phyloP scores from a whole-genome alignment of 2,329 filamentous ascomycete species.

The Elsinoe perseae region DNA sequence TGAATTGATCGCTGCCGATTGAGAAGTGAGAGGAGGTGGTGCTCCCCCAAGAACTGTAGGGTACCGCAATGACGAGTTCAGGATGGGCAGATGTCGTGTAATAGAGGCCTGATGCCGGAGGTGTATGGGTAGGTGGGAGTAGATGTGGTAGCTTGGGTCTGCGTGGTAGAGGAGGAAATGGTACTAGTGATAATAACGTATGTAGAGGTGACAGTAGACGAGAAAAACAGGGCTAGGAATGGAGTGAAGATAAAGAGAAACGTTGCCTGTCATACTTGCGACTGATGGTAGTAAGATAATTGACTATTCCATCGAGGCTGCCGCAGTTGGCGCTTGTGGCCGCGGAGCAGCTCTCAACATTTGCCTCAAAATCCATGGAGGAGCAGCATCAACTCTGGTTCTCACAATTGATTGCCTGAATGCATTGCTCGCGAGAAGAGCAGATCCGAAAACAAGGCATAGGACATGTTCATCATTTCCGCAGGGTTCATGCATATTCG shows the following conservation, averaged over 20 bases:
- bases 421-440: neutral
- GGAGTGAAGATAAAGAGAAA: neutral
- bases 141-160: neutral
- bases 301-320: slow-evolving; percentile 9
- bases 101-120: neutral
- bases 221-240: neutral
- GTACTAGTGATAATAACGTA: neutral
- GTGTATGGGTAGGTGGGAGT: neutral
- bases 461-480: neutral
- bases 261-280: neutral
- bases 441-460: slow-evolving; percentile 6
- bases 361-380: neutral
- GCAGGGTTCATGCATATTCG: neutral
- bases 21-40: slow-evolving; percentile 4
- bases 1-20: slow-evolving; percentile 4
- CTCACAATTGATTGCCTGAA: slow-evolving; percentile 9
- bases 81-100: slow-evolving; percentile 5
- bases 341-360: neutral
- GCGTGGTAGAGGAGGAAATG: neutral
- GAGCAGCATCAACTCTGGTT: slow-evolving; percentile 6
- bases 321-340: neutral
- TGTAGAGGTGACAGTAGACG: neutral
- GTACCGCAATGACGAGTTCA: slow-evolving; percentile 16
- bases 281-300: neutral
- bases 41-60: slow-evolving; percentile 11